Percentiles rank a stretch among this genome's conserved stretches.
Evolutionary conservation across 352 stramenopile genomes (phyloP).

Genomic region (Pythium coloratum): DNA sequence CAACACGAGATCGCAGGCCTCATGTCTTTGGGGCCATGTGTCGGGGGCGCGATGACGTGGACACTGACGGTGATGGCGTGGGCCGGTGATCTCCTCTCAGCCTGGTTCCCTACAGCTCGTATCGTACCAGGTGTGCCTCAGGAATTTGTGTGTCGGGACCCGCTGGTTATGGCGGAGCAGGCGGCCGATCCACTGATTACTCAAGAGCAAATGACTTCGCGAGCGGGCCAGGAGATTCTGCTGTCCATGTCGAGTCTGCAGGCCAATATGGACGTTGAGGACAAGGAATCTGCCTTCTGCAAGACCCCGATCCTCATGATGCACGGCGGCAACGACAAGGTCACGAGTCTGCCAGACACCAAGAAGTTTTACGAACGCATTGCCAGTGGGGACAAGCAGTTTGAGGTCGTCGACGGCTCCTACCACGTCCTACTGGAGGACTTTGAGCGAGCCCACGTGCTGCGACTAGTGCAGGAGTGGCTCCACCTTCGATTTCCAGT

Average conservation of each 20-base stretch:
- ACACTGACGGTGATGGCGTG: constrained; percentile 4
- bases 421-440: constrained; percentile 68
- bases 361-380: constrained; percentile 43
- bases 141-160: constrained; percentile 18
- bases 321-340: constrained; percentile 21
- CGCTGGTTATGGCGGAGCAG: constrained; percentile 13
- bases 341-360: constrained; percentile 34
- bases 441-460: constrained; percentile 48
- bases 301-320: constrained; percentile 19
- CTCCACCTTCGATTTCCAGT: constrained; percentile 38
- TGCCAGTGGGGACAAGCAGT: constrained; percentile 49
- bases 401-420: constrained; percentile 48
- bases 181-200: constrained; percentile 23
- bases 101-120: constrained; percentile 5
- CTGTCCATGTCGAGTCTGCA: constrained; percentile 19
- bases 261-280: constrained; percentile 14
- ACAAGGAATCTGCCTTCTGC: constrained; percentile 8
- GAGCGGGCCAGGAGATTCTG: constrained; percentile 24
- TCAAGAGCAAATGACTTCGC: constrained; percentile 14
- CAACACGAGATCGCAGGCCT: constrained; percentile 23
- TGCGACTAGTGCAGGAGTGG: constrained; percentile 43
- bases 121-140: constrained; percentile 24
- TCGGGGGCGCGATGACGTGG: constrained; percentile 22
- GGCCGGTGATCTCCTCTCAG: neutral
- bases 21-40: constrained; percentile 19